These are phyloP conservation scores for Aspergillus funiculosus DNA, from an alignment of 495 filamentous ascomycete species.

Conservation along the genomic window DNA sequence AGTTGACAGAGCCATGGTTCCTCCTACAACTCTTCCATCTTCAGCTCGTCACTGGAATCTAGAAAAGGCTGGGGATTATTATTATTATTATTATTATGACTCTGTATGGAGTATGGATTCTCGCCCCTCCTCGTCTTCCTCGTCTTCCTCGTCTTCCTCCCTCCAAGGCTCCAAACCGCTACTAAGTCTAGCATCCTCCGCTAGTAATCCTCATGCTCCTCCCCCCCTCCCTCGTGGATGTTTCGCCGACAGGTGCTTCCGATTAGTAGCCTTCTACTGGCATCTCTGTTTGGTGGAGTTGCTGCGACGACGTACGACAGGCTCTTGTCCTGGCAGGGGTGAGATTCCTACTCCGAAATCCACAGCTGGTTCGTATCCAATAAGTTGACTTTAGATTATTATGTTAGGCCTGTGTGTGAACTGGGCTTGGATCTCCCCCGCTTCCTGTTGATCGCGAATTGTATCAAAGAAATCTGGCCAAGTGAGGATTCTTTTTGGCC, in stretches of 20 bases:
- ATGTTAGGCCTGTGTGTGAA: conserved; percentile 19
- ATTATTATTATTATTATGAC: background rate
- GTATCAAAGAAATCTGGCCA: conserved; percentile 16
- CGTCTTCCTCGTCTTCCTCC: too few species aligned
- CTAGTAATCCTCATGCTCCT: conserved; percentile 18
- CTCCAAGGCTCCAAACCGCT: conserved; percentile 10
- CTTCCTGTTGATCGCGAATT: conserved; percentile 21
- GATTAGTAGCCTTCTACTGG: conserved; percentile 17
- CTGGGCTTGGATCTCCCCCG: conserved; percentile 24
- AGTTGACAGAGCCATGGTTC: too few species aligned
- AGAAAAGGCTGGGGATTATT: background rate
- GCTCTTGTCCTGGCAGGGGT: conserved; percentile 21
- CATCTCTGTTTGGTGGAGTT: conserved; percentile 20
- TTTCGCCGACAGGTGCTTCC: conserved; percentile 21
- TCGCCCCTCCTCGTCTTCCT: conserved; percentile 15
- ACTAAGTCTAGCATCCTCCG: conserved; percentile 17
- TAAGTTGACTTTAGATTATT: conserved; percentile 21
- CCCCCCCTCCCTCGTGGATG: conserved; percentile 20
- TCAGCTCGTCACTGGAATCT: too few species aligned
- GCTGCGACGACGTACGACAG: conserved; percentile 24
- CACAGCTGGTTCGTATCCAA: conserved; percentile 22
- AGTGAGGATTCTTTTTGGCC: conserved; percentile 16
- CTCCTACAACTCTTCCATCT: too few species aligned
- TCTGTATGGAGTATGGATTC: conserved; percentile 5
- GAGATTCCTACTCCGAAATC: conserved; percentile 22